Percentiles rank a stretch among this genome's conserved stretches.
These are phyloP conservation scores for Penicillium paradoxum DNA, from an alignment of 495 filamentous ascomycete species.

Conservation along the genomic window DNA sequence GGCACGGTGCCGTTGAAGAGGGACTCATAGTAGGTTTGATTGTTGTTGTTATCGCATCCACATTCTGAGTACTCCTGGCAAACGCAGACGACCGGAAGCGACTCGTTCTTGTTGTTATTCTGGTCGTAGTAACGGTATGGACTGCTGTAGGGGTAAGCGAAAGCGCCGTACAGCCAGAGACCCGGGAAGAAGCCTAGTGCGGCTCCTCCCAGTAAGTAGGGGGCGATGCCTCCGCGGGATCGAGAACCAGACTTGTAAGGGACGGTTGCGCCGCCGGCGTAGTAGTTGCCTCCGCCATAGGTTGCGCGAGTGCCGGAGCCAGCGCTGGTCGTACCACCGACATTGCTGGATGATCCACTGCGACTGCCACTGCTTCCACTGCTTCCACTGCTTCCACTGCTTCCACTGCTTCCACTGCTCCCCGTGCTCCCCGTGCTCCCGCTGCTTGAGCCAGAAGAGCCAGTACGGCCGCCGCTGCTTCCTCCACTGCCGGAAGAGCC, in stretches of 20 bases:
- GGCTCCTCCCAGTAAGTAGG: constrained; percentile 53
- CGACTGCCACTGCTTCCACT: constrained; percentile 20
- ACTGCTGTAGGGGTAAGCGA: constrained; percentile 67
- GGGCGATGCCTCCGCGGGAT: constrained; percentile 55
- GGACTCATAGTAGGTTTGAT: constrained; percentile 52
- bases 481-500: constrained; percentile 17
- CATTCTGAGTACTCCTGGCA: constrained; percentile 69
- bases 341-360: constrained; percentile 33
- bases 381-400: constrained; percentile 22
- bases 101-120: constrained; percentile 53
- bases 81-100: constrained; percentile 65
- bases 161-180: constrained; percentile 47
- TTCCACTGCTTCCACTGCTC: constrained; percentile 21
- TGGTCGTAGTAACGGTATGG: constrained; percentile 48
- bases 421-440: constrained; percentile 20
- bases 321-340: constrained; percentile 58
- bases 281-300: constrained; percentile 67
- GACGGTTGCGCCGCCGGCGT: constrained; percentile 66
- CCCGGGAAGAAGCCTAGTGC: constrained; percentile 58
- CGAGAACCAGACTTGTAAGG: constrained; percentile 61
- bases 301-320: constrained; percentile 52
- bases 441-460: constrained; percentile 20
- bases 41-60: constrained; percentile 75
- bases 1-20: constrained; percentile 62
- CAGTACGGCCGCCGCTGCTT: constrained; percentile 21